phyloP scores from a whole-genome alignment of 2,329 filamentous ascomycete genomes.

The Aphanocladium album region DNA sequence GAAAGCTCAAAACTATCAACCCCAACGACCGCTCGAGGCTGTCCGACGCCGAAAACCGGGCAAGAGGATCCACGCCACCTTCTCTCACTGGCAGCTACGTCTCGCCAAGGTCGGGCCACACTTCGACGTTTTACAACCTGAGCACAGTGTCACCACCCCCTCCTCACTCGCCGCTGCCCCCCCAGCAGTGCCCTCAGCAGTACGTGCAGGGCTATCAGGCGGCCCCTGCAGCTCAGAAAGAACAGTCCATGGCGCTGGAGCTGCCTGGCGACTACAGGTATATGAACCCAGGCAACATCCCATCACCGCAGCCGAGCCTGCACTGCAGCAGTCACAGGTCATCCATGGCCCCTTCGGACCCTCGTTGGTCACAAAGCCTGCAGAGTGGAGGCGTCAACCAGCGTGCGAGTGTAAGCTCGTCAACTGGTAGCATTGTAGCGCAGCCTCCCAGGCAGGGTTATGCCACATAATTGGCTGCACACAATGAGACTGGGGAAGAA shows the following conservation, averaged over 20 bases:
- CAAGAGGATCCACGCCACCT: neutral
- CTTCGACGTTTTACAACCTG: constrained; percentile 3
- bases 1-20: constrained; percentile 55
- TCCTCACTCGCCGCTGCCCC: neutral
- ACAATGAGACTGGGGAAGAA: constrained; percentile 44
- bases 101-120: constrained; percentile 3
- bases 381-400: constrained; percentile 13
- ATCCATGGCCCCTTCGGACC: constrained; percentile 28
- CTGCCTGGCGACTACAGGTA: constrained; percentile 25
- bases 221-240: neutral
- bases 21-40: constrained; percentile 43
- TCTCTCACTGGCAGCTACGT: neutral
- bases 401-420: constrained; percentile 15
- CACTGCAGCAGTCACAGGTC: constrained; percentile 26
- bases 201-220: neutral
- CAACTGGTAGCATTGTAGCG: constrained; percentile 23
- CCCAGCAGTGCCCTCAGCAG: neutral
- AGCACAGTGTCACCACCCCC: neutral
- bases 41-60: neutral
- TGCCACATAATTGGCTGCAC: constrained; percentile 40
- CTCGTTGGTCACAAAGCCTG: neutral
- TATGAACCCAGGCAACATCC: neutral
- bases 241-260: constrained; percentile 3
- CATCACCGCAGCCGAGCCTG: constrained; percentile 7
- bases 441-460: constrained; percentile 36